Conservation (phyloP, 2,329 filamentous ascomycete genomes). For the Madurella mycetomatis region DNA sequence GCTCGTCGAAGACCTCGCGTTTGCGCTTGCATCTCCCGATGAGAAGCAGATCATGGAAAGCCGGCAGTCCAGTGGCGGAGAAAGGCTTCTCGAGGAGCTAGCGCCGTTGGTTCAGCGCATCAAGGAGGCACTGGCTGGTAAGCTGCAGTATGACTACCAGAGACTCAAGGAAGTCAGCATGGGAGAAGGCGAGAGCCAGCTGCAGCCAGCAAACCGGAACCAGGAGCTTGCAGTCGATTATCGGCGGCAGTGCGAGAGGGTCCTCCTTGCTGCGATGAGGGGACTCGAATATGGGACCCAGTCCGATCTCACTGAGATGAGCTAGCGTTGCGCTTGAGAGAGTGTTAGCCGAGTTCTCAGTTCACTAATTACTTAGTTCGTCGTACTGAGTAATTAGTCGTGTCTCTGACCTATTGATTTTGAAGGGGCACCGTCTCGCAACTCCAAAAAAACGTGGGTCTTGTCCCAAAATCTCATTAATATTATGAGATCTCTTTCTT, state of each 20-base stretch:
- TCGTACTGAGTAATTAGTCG: no score
- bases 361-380: no score
- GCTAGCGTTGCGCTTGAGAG: no score
- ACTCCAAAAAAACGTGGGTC: no score
- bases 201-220: constrained; percentile 36
- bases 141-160: constrained; percentile 38
- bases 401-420: no score
- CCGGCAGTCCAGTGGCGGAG: constrained; percentile 27
- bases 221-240: constrained; percentile 49
- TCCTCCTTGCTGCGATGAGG: constrained; percentile 39
- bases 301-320: no score
- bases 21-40: constrained; percentile 27
- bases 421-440: no score
- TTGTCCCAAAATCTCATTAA: no score
- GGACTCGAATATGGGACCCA: not conserved
- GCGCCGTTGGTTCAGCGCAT: constrained; percentile 32
- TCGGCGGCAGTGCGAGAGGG: constrained; percentile 43
- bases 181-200: constrained; percentile 35
- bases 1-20: constrained; percentile 47
- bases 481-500: no score
- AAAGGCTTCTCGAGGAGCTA: constrained; percentile 22
- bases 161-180: constrained; percentile 43
- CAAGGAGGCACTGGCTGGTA: constrained; percentile 33
- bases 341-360: no score
- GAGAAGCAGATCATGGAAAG: constrained; percentile 7